These are phyloP conservation scores for Tylopilus vinaceipallidus DNA, from an alignment of 768 basidiomycete genomes.

Conservation along the genomic window DNA sequence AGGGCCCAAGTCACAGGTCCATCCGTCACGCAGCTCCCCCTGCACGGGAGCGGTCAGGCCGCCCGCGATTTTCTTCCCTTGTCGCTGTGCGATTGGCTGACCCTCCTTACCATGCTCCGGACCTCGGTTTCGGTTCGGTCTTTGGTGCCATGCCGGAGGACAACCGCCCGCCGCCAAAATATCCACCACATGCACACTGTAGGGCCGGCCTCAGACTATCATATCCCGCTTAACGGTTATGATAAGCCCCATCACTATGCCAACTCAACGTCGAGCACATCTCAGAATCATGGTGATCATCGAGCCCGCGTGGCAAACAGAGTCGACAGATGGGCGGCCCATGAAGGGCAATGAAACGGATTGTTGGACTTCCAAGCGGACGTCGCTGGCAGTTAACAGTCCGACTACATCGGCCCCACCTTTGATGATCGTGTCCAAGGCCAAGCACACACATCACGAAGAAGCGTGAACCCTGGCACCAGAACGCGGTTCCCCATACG, in stretches of 20 bases:
- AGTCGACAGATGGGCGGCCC: too few species aligned
- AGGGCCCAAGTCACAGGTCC: neutral
- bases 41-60: neutral
- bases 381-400: too few species aligned
- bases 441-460: neutral
- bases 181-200: neutral
- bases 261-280: slow-evolving; percentile 1
- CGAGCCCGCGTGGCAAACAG: neutral
- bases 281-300: neutral
- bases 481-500: neutral
- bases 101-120: too few species aligned
- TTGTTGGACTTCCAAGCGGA: too few species aligned
- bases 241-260: slow-evolving; percentile 6
- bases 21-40: neutral
- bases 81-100: neutral
- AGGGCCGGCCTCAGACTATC: neutral
- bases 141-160: neutral
- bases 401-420: too few species aligned
- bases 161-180: neutral
- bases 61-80: too few species aligned
- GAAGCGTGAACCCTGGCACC: neutral
- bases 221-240: neutral
- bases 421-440: neutral
- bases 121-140: too few species aligned
- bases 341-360: too few species aligned